A percentile compares a stretch with the other conserved stretches of the same genome.
Evolutionary conservation across 768 basidiomycete genomes (phyloP).

Genomic region (Mrakia frigida): DNA sequence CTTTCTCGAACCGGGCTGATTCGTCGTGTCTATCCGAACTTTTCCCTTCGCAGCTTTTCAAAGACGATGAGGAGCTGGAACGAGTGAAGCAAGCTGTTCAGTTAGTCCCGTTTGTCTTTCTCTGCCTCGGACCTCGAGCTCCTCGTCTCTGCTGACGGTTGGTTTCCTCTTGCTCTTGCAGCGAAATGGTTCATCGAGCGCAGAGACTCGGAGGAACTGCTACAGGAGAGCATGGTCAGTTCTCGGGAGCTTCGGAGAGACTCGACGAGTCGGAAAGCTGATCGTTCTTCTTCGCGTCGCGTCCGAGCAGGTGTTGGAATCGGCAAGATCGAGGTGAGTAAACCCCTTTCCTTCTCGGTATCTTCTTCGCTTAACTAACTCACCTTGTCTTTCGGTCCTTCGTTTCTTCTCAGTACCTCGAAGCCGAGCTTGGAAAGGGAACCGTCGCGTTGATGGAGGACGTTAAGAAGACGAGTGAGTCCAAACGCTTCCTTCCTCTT

Average conservation of each 20-base stretch:
- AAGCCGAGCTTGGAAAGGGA: constrained; percentile 69
- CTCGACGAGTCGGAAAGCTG: not conserved
- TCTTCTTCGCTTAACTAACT: not conserved
- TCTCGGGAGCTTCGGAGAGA: not conserved
- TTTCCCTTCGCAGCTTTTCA: no score
- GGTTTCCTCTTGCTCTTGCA: not conserved
- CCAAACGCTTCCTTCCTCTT: no score
- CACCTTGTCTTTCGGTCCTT: not conserved
- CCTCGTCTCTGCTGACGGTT: not conserved
- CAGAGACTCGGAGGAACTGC: constrained; percentile 48
- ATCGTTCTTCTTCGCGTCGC: not conserved
- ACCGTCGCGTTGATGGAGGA: constrained; percentile 80
- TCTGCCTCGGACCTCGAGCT: no score
- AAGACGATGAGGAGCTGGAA: constrained; percentile 36
- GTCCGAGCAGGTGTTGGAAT: constrained; percentile 60
- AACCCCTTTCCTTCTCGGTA: not conserved
- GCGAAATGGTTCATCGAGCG: constrained; percentile 45
- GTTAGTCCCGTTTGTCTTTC: not conserved
- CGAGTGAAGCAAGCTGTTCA: constrained; percentile 25
- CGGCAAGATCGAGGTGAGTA: constrained; percentile 57
- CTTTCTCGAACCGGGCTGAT: no score
- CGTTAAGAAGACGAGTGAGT: constrained; percentile 58
- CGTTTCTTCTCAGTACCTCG: constrained; percentile 55
- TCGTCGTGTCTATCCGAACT: no score
- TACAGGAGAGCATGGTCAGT: constrained; percentile 41